These are phyloP conservation scores for Ophiostoma perfectum DNA, from an alignment of 2,329 filamentous ascomycete genomes.

Conservation along the genomic window DNA sequence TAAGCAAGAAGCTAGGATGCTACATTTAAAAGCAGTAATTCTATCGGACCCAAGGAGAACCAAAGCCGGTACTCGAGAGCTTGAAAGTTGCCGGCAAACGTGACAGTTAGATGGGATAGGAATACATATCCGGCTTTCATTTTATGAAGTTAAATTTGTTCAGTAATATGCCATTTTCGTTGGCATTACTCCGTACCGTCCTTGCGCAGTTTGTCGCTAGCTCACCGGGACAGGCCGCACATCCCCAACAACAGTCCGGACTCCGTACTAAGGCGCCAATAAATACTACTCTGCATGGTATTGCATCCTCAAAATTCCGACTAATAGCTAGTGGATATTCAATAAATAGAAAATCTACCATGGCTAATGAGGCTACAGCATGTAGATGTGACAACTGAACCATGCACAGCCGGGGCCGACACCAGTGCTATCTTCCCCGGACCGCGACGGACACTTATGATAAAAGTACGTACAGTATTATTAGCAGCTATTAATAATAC, in stretches of 20 bases:
- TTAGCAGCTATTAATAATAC: neutral
- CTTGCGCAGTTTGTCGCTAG: too few relatives aligned
- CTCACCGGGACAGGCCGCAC: conserved; percentile 16
- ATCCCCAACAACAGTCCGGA: conserved; percentile 25
- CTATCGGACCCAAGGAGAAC: too few relatives aligned
- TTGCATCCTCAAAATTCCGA: neutral
- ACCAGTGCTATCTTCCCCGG: neutral
- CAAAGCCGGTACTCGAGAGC: too few relatives aligned
- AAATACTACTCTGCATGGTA: neutral
- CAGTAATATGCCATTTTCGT: neutral
- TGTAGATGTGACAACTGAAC: neutral
- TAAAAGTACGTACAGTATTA: neutral
- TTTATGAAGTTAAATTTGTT: neutral
- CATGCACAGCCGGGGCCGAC: neutral
- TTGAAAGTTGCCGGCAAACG: too few relatives aligned
- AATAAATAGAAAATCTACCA: neutral
- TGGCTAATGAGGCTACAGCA: neutral
- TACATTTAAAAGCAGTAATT: too few relatives aligned
- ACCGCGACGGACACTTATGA: neutral
- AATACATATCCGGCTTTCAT: too few relatives aligned
- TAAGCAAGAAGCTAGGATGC: too few relatives aligned
- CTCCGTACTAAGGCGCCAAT: conserved; percentile 19
- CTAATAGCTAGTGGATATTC: neutral
- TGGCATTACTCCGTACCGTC: too few relatives aligned
- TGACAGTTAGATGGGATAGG: too few relatives aligned